These are phyloP conservation scores for Plasmodium blacklocki DNA, from an alignment of 169 alveolate genomes.

Conservation along the genomic window DNA sequence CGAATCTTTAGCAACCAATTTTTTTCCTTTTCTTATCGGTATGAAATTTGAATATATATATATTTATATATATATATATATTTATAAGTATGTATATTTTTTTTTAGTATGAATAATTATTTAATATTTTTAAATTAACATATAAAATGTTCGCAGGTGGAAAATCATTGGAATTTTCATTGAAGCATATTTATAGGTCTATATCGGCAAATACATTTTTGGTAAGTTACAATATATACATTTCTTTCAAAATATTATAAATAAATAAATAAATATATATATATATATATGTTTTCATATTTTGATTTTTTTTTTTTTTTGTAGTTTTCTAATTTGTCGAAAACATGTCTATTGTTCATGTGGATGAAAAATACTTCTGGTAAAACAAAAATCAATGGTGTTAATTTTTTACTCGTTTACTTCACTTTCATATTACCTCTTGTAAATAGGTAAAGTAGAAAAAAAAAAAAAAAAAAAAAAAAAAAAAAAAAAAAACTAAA, in stretches of 20 bases:
- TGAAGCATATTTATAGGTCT: conserved; percentile 60
- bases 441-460: conserved; percentile 43
- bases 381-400: conserved; percentile 38
- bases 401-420: conserved; percentile 33
- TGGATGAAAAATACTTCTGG: conserved; percentile 26
- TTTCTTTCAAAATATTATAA: neutral
- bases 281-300: no score
- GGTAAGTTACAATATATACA: conserved; percentile 16
- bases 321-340: conserved; percentile 41
- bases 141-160: conserved; percentile 23
- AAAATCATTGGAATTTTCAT: conserved; percentile 56
- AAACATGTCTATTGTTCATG: conserved; percentile 44
- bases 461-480: conserved; percentile 39
- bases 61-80: neutral
- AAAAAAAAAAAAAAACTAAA: conserved; percentile 15
- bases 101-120: neutral
- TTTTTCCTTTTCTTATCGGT: conserved; percentile 66
- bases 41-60: neutral
- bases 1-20: conserved; percentile 66
- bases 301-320: neutral
- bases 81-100: neutral
- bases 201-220: conserved; percentile 71
- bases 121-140: neutral
- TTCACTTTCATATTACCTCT: conserved; percentile 66
- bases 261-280: neutral